phyloP scores from a whole-genome alignment of 2,329 filamentous ascomycete species.

The Pseudogymnoascus sp. region DNA sequence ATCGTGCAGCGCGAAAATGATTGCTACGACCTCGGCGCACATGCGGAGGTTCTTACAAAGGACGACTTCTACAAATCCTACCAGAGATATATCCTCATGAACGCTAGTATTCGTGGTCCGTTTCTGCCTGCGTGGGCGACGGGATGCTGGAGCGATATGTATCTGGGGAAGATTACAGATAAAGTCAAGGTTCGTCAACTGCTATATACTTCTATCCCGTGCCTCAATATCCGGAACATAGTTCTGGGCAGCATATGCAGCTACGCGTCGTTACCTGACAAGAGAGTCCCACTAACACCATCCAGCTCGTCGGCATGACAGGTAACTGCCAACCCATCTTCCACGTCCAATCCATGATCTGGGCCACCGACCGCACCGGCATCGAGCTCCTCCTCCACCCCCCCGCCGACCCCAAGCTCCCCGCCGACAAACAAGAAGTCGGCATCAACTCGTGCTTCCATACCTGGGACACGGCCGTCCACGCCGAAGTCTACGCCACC shows the following conservation, averaged over 20 bases:
- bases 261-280: not conserved
- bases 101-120: constrained; percentile 24
- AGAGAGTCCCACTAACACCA: constrained; percentile 8
- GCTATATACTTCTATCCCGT: not conserved
- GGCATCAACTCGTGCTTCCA: constrained; percentile 23
- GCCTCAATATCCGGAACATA: not conserved
- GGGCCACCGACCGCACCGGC: constrained; percentile 20
- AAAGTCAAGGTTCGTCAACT: constrained; percentile 19
- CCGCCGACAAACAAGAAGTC: constrained; percentile 6
- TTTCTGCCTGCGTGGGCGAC: constrained; percentile 23
- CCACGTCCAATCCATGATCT: constrained; percentile 26
- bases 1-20: constrained; percentile 20
- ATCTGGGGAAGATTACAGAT: constrained; percentile 18
- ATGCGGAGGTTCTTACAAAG: constrained; percentile 19
- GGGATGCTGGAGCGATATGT: constrained; percentile 24
- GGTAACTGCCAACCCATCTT: constrained; percentile 21
- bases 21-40: constrained; percentile 24
- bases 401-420: constrained; percentile 12
- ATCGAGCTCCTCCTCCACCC: constrained; percentile 22
- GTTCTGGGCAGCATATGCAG: not conserved
- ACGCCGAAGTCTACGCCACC: constrained; percentile 19
- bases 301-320: constrained; percentile 24
- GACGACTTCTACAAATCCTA: constrained; percentile 22
- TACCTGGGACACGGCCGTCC: constrained; percentile 16
- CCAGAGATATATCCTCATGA: constrained; percentile 23